Base-by-base conservation (phyloP, 108 stramenopile genomes). In the Hondaea fermentalgiana region DNA sequence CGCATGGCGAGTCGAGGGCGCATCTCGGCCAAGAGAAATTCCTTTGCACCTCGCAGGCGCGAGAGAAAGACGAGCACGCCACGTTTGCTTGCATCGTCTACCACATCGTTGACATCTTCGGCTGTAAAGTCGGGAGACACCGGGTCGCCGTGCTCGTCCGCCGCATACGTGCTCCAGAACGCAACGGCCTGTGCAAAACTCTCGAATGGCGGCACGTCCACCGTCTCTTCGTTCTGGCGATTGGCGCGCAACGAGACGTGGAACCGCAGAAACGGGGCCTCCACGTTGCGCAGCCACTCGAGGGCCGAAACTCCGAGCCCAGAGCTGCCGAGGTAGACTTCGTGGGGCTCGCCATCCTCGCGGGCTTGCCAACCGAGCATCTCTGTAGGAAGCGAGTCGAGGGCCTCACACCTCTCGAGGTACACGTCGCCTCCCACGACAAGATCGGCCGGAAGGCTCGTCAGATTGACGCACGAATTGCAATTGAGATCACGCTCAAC, bases 21-120 rank as follows among this genome's bases (percentile, higher is more conserved):
- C 76, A 53, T 83, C 16, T 83, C 76, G n/a, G 45, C 51, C 14
- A 53, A 16, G 16, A 53, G 51, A 23, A 83, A 83, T 0, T 83
- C 76, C 4, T 83, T 83, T 6, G 76, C 76, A 8, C 51, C 51
- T 12, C 45, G 12, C 76, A 83, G 28, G 49, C 51, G 45, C 28
- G 76, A 83, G 25, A 83, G 28, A 23, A 83, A 83, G n/a, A 83
- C 49, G 23, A 83, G 76, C 76, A 83, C 76, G 76, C 76, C 51
- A 12, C 51, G 76, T 45, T 83, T 6, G 28, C 49, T 53, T 12
- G 49, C 76, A 16, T 83, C 51, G 51, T 83, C 76, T 6, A 83
- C 51, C 16, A 23, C 51, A 6, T 12, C 51, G 10, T 1, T 16
- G 8, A 83, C 49, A 53, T 83, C 76, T 55, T 35, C 17, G 1